Base-by-base conservation (phyloP, 2,329 filamentous ascomycete genomes). In the Hyphodiscus sp. region DNA sequence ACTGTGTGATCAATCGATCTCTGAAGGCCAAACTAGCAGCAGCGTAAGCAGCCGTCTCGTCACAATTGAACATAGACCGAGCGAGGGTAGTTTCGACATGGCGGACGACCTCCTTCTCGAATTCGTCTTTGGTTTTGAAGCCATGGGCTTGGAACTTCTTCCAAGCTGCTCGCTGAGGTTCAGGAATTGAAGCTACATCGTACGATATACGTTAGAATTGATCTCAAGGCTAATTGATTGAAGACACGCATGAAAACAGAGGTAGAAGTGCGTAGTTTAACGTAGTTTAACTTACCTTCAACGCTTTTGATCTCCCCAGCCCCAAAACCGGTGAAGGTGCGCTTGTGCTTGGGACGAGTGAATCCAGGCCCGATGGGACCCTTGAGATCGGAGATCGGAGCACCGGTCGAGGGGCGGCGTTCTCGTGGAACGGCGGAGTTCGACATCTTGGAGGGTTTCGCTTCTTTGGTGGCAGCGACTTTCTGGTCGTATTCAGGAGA, bases 81-180 rank as follows among this genome's bases (percentile, higher is more conserved):
- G 94, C 94, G 57, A 99, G 80, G 2, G 91, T 96, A 2, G 94
- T 97, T 74, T 99, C 94, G 67, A 99, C 89, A 76, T 99, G 94
- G 61, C 86, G 86, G 60, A 99, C 90, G 53, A 95, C 80, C 68
- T 96, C 91, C 69, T 76, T 83, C 76, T 94, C 77, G 67, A 97
- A 96, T 54, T 90, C 87, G 18, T 95, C 90, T 69, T 89, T 84
- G 63, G 79, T 83, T 58, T 76, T 79, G 74, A 96, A 96, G 56
- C 81, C 83, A 61, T 80, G 74, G 51, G 81, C 81, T 59, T 80
- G 73, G 67, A 79, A 76, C 63, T 77, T 79, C 61, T 80, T 83
- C 87, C 79, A 95, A 69, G 89, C 88, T 65, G 82, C 89, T 60
- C 91, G 85, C 76, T 95, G 86, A 33, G 86, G 83, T 71, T 96